Percentiles rank a stretch among this genome's conserved stretches.
These are phyloP conservation scores for Luffa aegyptiaca DNA, from an alignment of 306 rosid genomes.

Conservation along the genomic window DNA sequence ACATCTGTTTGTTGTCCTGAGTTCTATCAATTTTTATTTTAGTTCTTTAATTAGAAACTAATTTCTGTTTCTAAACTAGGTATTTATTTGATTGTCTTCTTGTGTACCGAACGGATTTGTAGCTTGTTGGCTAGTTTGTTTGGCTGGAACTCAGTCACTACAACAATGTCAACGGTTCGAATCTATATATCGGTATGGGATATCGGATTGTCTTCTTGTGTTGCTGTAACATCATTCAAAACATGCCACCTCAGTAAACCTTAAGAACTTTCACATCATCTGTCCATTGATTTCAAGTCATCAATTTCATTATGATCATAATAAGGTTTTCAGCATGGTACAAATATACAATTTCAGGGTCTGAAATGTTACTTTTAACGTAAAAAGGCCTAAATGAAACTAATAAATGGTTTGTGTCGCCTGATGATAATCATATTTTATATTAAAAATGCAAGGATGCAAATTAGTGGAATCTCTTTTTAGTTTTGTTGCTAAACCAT, in stretches of 20 bases:
- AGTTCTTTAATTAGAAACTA: not conserved
- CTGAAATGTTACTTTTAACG: not conserved
- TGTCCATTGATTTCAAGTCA: not conserved
- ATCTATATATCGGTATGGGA: too few relatives aligned
- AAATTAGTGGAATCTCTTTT: not conserved
- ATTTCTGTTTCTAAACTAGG: not conserved
- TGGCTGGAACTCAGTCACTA: too few relatives aligned
- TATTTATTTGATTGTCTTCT: not conserved
- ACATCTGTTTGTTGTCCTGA: not conserved
- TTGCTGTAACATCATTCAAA: not conserved
- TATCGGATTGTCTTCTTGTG: not conserved
- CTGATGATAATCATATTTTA: not conserved
- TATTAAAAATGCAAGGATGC: not conserved
- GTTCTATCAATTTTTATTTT: not conserved
- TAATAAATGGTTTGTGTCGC: not conserved
- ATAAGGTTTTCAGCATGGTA: not conserved
- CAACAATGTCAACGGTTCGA: too few relatives aligned
- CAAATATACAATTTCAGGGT: not conserved
- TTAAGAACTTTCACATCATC: not conserved
- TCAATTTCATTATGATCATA: not conserved
- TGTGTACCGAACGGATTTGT: not conserved
- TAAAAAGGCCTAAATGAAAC: not conserved
- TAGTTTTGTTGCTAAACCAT: not conserved
- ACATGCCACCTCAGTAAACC: not conserved
- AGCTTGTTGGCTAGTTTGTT: too few relatives aligned